Conservation (phyloP, 225 moss, liverwort and hornwort species). For the Marchantia paleacea region DNA sequence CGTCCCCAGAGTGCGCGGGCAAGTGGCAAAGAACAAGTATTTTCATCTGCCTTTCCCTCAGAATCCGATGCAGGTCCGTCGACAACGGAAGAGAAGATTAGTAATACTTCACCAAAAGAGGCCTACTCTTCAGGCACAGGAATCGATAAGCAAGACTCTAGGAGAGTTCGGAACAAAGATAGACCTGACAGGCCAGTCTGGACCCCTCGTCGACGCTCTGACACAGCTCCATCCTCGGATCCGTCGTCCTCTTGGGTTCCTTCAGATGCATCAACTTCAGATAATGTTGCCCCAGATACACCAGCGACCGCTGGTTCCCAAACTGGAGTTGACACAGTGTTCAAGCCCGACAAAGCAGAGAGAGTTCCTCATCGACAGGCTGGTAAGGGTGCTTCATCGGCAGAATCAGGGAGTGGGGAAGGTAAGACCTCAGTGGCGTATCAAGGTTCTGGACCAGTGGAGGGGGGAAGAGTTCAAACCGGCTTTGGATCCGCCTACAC, state of each 20-base stretch:
- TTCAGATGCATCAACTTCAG: slow-evolving; percentile 32
- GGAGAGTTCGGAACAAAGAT: slow-evolving; percentile 96
- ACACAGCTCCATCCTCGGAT: slow-evolving; percentile 46
- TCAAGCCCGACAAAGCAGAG: slow-evolving; percentile 57
- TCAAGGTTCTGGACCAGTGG: slow-evolving; percentile 45
- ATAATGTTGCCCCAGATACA: slow-evolving; percentile 20
- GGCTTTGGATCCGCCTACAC: slow-evolving; percentile 23
- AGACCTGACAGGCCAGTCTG: slow-evolving; percentile 97
- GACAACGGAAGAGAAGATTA: slow-evolving; percentile 55
- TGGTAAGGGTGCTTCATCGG: slow-evolving; percentile 34
- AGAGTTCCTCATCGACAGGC: slow-evolving; percentile 45
- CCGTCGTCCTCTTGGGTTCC: slow-evolving; percentile 34
- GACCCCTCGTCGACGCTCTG: slow-evolving; percentile 93
- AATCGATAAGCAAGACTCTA: slow-evolving; percentile 78
- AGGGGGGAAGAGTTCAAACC: slow-evolving; percentile 27
- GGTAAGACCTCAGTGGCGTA: slow-evolving; percentile 39
- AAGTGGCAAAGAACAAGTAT: slow-evolving; percentile 70
- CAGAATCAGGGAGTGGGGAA: slow-evolving; percentile 31
- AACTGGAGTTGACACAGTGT: slow-evolving; percentile 37
- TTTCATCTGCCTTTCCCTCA: slow-evolving; percentile 25
- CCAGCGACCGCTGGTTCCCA: slow-evolving; percentile 23
- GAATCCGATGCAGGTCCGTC: slow-evolving; percentile 54
- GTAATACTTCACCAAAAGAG: slow-evolving; percentile 50
- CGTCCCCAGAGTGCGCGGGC: slow-evolving; percentile 82
- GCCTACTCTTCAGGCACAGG: slow-evolving; percentile 41